Conservation (phyloP, 768 basidiomycete species). For the Leccinum broughii region DNA sequence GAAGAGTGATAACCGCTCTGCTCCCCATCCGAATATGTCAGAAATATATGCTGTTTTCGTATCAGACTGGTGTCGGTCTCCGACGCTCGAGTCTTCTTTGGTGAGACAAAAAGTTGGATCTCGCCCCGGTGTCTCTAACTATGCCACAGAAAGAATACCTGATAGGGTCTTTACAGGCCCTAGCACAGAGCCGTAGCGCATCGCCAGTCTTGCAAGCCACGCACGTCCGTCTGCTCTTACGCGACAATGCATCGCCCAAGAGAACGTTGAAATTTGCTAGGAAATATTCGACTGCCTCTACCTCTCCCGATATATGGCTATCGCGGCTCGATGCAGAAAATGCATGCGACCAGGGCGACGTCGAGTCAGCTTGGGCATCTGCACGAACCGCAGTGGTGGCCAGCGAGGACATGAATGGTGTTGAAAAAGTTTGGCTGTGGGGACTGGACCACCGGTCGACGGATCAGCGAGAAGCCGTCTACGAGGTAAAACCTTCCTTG, state of each 20-base stretch:
- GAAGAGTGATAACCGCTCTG: constrained; percentile 14
- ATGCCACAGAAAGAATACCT: constrained; percentile 55
- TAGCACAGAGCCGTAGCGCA: constrained; percentile 27
- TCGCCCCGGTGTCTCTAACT: not conserved
- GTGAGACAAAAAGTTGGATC: constrained; percentile 21
- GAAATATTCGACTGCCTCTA: constrained; percentile 46
- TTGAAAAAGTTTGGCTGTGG: constrained; percentile 55
- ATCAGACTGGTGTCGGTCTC: constrained; percentile 44
- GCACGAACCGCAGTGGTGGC: constrained; percentile 41
- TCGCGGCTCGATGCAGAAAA: constrained; percentile 49
- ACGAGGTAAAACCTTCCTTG: constrained; percentile 34
- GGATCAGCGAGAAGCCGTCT: constrained; percentile 22
- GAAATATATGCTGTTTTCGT: constrained; percentile 47
- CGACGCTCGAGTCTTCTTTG: constrained; percentile 32
- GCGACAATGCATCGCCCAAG: constrained; percentile 23
- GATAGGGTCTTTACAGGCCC: constrained; percentile 41
- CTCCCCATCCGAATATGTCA: constrained; percentile 31
- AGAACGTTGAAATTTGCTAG: constrained; percentile 42
- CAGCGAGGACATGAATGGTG: constrained; percentile 19
- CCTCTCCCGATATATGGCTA: constrained; percentile 51
- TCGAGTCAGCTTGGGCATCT: constrained; percentile 42
- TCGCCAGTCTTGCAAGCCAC: constrained; percentile 36
- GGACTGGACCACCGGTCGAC: constrained; percentile 37
- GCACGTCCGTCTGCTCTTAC: constrained; percentile 38
- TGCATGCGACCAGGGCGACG: constrained; percentile 24